A percentile compares a stretch with the other conserved stretches of the same genome.
phyloP scores from a whole-genome alignment of 1,139 yeast species.

The Yamadazyma taylorii region DNA sequence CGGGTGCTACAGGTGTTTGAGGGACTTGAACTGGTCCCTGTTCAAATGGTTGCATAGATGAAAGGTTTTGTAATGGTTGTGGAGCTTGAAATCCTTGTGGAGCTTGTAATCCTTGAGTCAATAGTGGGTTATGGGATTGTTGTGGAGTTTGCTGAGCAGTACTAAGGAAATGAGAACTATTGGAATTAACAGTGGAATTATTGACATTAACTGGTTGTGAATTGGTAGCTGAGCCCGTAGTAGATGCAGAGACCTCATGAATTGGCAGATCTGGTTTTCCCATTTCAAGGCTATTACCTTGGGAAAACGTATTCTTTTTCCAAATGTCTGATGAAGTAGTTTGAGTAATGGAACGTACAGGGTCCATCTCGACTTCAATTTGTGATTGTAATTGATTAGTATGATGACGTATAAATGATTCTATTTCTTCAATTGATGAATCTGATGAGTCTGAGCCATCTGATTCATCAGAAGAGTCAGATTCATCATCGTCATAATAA shows the following conservation, averaged over 20 bases:
- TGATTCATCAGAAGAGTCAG: too few species aligned
- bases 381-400: constrained; percentile 21
- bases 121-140: background rate
- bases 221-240: background rate
- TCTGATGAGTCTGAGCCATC: too few species aligned
- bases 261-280: background rate
- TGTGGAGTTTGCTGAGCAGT: background rate
- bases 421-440: constrained; percentile 30
- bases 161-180: background rate
- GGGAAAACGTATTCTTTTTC: constrained; percentile 1
- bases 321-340: constrained; percentile 5
- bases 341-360: constrained; percentile 6
- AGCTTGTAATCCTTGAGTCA: too few species aligned
- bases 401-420: constrained; percentile 30
- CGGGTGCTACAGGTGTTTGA: constrained; percentile 7
- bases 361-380: constrained; percentile 10
- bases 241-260: constrained; percentile 1
- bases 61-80: background rate
- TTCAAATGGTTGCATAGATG: background rate
- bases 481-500: background rate
- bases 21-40: constrained; percentile 7
- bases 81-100: too few species aligned
- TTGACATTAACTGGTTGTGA: background rate
- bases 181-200: background rate
- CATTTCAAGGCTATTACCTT: background rate